phyloP scores from a whole-genome alignment of 441 rosid species.

The Gossypium gossypioides region DNA sequence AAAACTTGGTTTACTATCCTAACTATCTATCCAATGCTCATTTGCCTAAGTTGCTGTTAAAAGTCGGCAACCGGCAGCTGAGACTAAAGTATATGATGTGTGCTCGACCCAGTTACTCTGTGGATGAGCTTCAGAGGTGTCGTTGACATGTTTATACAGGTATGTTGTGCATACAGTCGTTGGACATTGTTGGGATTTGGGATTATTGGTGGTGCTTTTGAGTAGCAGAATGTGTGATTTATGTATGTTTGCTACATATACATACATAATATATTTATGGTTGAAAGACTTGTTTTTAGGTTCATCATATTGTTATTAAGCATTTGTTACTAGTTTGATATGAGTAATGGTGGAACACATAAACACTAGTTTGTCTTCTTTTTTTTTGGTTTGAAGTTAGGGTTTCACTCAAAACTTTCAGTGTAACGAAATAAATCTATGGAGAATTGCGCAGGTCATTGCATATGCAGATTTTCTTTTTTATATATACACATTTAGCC shows the following conservation, averaged over 20 bases:
- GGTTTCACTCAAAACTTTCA: not conserved
- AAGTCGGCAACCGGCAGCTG: conserved; percentile 11
- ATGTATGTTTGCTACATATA: not conserved
- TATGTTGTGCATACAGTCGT: conserved; percentile 13
- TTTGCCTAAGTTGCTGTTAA: conserved; percentile 20
- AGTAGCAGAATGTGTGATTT: not conserved
- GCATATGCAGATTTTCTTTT: no score
- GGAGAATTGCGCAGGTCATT: no score
- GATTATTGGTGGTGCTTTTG: not conserved
- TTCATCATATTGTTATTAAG: not conserved
- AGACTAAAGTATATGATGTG: not conserved
- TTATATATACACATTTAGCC: no score
- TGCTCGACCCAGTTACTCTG: conserved; percentile 15
- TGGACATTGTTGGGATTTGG: conserved; percentile 19
- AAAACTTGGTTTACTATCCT: conserved; percentile 24
- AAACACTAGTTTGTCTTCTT: not conserved
- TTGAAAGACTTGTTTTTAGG: not conserved
- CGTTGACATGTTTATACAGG: not conserved
- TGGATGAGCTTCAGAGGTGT: conserved; percentile 12
- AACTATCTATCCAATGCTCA: conserved; percentile 18
- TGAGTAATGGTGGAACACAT: not conserved
- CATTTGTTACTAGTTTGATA: not conserved
- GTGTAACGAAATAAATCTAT: not conserved
- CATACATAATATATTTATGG: no score
- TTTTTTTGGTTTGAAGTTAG: not conserved